Evolutionary conservation across 164 flowering plant genomes (phyloP).

Genomic region (Umbilicus rupestris): DNA sequence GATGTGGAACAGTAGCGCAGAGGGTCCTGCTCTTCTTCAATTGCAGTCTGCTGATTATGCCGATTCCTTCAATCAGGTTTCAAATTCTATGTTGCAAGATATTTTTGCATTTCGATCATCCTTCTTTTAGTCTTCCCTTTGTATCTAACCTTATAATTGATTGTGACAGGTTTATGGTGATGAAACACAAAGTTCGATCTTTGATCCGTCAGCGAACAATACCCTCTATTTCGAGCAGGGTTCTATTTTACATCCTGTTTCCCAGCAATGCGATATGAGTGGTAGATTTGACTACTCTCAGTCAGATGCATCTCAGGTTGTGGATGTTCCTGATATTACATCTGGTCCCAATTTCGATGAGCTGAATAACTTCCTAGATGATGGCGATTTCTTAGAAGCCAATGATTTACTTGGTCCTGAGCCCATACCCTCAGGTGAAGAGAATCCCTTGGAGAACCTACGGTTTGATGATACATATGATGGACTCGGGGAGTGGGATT

Average conservation of each 20-base stretch:
- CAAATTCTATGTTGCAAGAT: neutral
- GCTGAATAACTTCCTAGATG: slow-evolving; percentile 13
- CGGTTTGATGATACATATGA: slow-evolving; percentile 20
- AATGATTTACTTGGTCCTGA: slow-evolving; percentile 57
- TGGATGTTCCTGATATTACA: slow-evolving; percentile 37
- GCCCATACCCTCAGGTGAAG: slow-evolving; percentile 15
- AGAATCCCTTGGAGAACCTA: slow-evolving; percentile 12
- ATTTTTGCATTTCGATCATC: neutral
- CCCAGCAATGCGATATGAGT: slow-evolving; percentile 16
- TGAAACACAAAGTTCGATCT: slow-evolving; percentile 23
- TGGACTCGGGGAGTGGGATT: slow-evolving; percentile 42
- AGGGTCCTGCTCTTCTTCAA: too few relatives aligned
- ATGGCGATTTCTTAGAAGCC: slow-evolving; percentile 65
- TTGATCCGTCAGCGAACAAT: slow-evolving; percentile 21
- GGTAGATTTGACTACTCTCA: slow-evolving; percentile 22
- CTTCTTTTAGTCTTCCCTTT: neutral
- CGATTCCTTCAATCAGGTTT: slow-evolving; percentile 27
- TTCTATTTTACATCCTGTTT: slow-evolving; percentile 2
- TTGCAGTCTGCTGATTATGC: too few relatives aligned
- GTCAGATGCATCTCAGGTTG: slow-evolving; percentile 17
- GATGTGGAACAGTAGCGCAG: slow-evolving; percentile 19
- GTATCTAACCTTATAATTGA: slow-evolving; percentile 6
- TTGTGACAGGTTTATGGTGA: slow-evolving; percentile 27
- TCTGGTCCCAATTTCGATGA: slow-evolving; percentile 21
- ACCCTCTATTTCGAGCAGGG: slow-evolving; percentile 16